Evolutionary conservation across 306 rosid genomes (phyloP), one percentile per base, ranked within the genome.

Genomic region (Quercus cerris): DNA sequence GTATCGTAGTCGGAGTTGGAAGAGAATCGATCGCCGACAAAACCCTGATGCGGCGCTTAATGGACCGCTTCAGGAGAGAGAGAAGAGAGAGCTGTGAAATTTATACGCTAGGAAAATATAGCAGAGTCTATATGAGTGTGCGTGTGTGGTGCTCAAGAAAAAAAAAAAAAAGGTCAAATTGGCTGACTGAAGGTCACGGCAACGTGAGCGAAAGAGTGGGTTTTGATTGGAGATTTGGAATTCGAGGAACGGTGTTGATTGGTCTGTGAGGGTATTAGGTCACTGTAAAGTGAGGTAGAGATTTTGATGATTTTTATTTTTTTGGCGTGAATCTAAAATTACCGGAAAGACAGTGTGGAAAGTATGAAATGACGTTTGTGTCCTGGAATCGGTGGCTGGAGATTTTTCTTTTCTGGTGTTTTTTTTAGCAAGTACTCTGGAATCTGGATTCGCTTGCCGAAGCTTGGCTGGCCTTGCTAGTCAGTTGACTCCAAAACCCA

Each of bases 21-120:
- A 41, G 46, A 41, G 64, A 77, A 82, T 33, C 61, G 83, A 67
- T 54, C 80, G 86, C 84, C 80, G 72, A 70, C 23, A 78, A 59
- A 79, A 57, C 66, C 82, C 75, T 59, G 56, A 59, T 71, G 73
- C 64, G 77, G 46, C 46, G 82, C 72, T 62, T 28, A 49, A 72
- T 56, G 66, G 31, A 63, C 82, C 30, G 82, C 78, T 46, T 12
- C 71, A 78, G 62, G 62, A 33, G 23, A 25, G 12, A 25, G 55
- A 70, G 82, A 33, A 38, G 11, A 7, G 46, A 25, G 54, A 70
- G 80, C 30, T 64, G 83, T 14, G 11, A 49, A 5, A 44, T 61
- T 19, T 41, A 55, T 15, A 8, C 54, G 59, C 15, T 3, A 3
- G 54, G 54, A 13, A 49, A 49, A 52, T 27, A 49, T 30, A 33